Base-by-base conservation (phyloP, 768 basidiomycete species). In the Coprinellus micaceus region DNA sequence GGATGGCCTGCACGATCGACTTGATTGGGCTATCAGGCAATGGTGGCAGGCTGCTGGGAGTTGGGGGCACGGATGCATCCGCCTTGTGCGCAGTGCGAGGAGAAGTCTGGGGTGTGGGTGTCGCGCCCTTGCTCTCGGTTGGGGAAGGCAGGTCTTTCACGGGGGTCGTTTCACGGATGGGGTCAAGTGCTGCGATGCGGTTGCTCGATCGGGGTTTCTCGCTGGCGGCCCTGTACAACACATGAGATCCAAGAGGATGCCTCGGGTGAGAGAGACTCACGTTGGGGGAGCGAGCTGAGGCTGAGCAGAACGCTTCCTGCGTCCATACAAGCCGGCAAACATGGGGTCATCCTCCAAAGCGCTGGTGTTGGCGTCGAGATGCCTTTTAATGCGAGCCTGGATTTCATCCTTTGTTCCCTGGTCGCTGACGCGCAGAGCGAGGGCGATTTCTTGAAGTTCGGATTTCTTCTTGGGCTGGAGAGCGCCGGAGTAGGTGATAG, bases 401-500 rank as follows among this genome's bases (percentile, higher is more conserved):
- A 88, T 58, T 2, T 86, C 84, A 28, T 88, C 85, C 58, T 81
- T 85, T 1, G 83, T 88, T 37, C 86, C 86, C 33, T 70, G 55
- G 52, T 81, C 79, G 45, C 74, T 77, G 56, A 86, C 67, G 0
- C 67, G 65, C 22, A 89, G 76, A 4, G 83, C 82, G 4, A 58
- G 1, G 1, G 86, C 84, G 33, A 88, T 82, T 55, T 81, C 79
- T 61, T 80, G 84, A 3, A 89, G 77, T 21, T 88, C 86, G 2
- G 74, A 74, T 67, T 88, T 88, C 71, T 85, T 88, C 71, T 88
- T 88, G n/a, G 78, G 63, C 57, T 74, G 77, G 25, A 87, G 76
- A 25, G 81, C 67, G 45, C 86, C 86, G 39, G 79, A 64, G 64
- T 72, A 85, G 30, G 69, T 57, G 56, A 72, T 54, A 33, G 74